phyloP scores from a whole-genome alignment of 495 filamentous ascomycete species.

The Astrothelium subdiscretum region DNA sequence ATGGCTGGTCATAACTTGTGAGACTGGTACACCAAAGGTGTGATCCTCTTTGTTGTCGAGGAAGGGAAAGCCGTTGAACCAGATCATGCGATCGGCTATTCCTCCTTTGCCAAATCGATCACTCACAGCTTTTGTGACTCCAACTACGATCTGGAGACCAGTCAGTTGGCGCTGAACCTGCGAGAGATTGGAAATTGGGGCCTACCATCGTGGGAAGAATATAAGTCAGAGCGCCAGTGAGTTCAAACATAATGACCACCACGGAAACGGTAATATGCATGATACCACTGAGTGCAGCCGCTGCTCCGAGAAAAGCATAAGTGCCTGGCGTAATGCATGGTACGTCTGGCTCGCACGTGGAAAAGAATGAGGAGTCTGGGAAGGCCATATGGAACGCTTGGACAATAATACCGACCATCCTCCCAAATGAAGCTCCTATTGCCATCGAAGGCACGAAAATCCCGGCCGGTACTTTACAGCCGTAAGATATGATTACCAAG shows the following conservation, averaged over 20 bases:
- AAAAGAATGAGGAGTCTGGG: slow-evolving; percentile 72
- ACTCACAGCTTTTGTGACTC: slow-evolving; percentile 88
- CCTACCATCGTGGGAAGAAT: slow-evolving; percentile 87
- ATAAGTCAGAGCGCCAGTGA: slow-evolving; percentile 89
- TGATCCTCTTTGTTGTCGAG: slow-evolving; percentile 98
- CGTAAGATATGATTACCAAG: slow-evolving; percentile 92
- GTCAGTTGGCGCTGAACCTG: slow-evolving; percentile 5
- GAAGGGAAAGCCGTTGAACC: slow-evolving; percentile 97
- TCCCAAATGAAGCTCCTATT: slow-evolving; percentile 84
- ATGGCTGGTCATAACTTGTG: slow-evolving; percentile 78
- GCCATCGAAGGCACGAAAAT: slow-evolving; percentile 99
- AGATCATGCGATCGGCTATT: slow-evolving; percentile 97
- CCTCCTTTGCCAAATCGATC: slow-evolving; percentile 90
- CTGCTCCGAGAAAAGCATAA: slow-evolving; percentile 89
- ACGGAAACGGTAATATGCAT: slow-evolving; percentile 97
- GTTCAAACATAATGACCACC: slow-evolving; percentile 96
- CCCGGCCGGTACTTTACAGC: slow-evolving; percentile 94
- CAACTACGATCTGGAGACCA: slow-evolving; percentile 65
- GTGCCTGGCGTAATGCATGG: slow-evolving; percentile 94
- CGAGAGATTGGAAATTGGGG: neutral
- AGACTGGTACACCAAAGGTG: slow-evolving; percentile 91
- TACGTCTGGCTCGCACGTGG: slow-evolving; percentile 79
- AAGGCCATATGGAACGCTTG: slow-evolving; percentile 77
- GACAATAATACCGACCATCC: slow-evolving; percentile 89
- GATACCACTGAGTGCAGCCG: slow-evolving; percentile 90